Conservation (phyloP, 2,329 filamentous ascomycete species). For the Colletotrichum lupini region DNA sequence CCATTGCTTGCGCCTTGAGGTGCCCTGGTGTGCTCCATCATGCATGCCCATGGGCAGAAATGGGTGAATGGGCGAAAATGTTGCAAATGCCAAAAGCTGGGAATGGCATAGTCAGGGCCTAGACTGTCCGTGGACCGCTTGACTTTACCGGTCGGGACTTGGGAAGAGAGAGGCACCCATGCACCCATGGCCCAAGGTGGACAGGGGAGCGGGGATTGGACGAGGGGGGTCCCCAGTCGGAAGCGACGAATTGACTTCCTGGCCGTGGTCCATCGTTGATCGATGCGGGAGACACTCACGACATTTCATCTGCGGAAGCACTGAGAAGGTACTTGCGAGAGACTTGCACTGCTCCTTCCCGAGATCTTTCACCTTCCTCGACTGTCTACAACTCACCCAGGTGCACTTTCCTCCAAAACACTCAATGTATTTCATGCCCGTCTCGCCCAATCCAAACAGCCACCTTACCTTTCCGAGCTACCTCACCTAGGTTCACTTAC, state of each 20-base stretch:
- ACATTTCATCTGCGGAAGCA: too few species aligned
- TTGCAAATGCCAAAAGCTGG: conserved; percentile 1
- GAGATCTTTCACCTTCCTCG: not conserved
- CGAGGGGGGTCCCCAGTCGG: conserved; percentile 20
- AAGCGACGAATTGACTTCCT: conserved; percentile 29
- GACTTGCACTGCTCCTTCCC: not conserved
- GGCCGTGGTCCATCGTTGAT: conserved; percentile 29
- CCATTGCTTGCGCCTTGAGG: not conserved
- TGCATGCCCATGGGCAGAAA: not conserved
- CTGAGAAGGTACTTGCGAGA: conserved; percentile 1
- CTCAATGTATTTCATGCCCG: not conserved
- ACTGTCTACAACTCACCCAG: not conserved
- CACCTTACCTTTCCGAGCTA: not conserved
- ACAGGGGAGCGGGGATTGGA: not conserved
- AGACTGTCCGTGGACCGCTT: conserved; percentile 23
- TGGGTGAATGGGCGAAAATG: not conserved
- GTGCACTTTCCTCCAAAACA: not conserved
- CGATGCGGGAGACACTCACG: conserved; percentile 7
- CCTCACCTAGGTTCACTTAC: too few species aligned
- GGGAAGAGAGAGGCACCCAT: not conserved
- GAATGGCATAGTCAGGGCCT: conserved; percentile 23
- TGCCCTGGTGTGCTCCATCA: not conserved
- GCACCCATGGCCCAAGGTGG: not conserved
- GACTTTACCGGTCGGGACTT: conserved; percentile 24
- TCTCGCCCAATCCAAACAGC: not conserved